A percentile compares a stretch with the other conserved stretches of the same genome.
These are phyloP conservation scores for Cicer cuneatum DNA, from an alignment of 306 rosid species.

Conservation along the genomic window DNA sequence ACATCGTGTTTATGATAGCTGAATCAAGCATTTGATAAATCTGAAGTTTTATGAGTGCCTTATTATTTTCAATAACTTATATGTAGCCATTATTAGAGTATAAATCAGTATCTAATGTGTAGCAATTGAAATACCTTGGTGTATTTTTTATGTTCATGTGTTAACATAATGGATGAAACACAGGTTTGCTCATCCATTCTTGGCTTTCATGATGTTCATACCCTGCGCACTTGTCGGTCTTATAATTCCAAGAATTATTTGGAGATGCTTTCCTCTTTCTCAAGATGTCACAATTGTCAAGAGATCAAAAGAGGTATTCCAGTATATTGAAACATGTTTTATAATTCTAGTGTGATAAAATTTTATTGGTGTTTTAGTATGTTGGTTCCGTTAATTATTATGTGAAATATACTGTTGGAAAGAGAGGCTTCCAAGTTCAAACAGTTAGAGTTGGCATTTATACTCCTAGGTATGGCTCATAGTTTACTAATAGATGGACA, in stretches of 20 bases:
- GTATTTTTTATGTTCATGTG: constrained; percentile 41
- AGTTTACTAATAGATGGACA: no score
- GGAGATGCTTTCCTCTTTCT: constrained; percentile 70
- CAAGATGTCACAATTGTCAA: constrained; percentile 64
- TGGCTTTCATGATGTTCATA: constrained; percentile 92
- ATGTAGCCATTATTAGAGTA: not conserved
- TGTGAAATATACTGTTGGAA: constrained; percentile 7
- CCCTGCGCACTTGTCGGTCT: constrained; percentile 85
- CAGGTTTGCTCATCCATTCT: constrained; percentile 91
- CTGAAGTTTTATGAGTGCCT: constrained; percentile 15
- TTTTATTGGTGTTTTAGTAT: constrained; percentile 11
- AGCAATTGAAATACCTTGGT: constrained; percentile 21
- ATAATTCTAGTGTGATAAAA: not conserved
- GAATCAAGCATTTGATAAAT: constrained; percentile 25
- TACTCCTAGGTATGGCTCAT: no score
- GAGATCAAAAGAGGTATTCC: constrained; percentile 72
- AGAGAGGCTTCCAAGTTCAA: constrained; percentile 32
- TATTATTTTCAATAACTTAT: not conserved
- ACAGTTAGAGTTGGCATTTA: constrained; percentile 15
- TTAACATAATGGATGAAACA: constrained; percentile 49
- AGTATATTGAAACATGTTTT: constrained; percentile 37
- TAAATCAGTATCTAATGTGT: constrained; percentile 32
- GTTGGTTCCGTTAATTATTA: constrained; percentile 23
- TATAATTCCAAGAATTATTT: constrained; percentile 74
- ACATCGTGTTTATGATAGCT: constrained; percentile 24